Evolutionary conservation across 2,329 filamentous ascomycete species (phyloP).

Genomic region (Aspergillus tamarii): DNA sequence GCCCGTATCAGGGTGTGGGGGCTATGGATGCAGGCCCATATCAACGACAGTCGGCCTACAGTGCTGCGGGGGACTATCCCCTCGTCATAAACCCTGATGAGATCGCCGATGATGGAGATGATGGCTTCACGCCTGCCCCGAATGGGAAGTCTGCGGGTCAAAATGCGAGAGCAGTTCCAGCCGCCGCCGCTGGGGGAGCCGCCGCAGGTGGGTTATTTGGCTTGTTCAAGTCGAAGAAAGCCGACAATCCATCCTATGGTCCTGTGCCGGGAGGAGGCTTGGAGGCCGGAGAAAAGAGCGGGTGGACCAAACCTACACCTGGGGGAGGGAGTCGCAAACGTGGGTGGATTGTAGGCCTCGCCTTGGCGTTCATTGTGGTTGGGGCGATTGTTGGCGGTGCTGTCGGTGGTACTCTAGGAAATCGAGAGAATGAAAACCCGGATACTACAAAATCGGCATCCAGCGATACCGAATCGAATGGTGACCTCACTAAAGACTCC

Average conservation of each 20-base stretch:
- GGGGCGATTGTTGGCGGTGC: slow-evolving; percentile 74
- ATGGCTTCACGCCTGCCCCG: slow-evolving; percentile 65
- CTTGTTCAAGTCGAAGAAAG: slow-evolving; percentile 46
- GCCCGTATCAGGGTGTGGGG: slow-evolving; percentile 34
- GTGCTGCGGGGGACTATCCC: slow-evolving; percentile 52
- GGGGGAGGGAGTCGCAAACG: slow-evolving; percentile 66
- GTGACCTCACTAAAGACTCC: slow-evolving; percentile 74
- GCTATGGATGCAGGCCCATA: slow-evolving; percentile 67
- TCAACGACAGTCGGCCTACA: slow-evolving; percentile 59
- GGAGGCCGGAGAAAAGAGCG: slow-evolving; percentile 62
- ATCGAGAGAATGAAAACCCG: slow-evolving; percentile 48
- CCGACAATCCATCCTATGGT: slow-evolving; percentile 57
- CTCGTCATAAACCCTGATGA: slow-evolving; percentile 72
- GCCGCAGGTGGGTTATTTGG: slow-evolving; percentile 46
- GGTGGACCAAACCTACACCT: slow-evolving; percentile 62
- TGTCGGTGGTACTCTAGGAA: slow-evolving; percentile 71
- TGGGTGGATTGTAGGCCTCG: slow-evolving; percentile 69
- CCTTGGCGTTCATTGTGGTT: slow-evolving; percentile 67
- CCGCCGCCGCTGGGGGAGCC: slow-evolving; percentile 48
- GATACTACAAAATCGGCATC: slow-evolving; percentile 55
- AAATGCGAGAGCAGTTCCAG: slow-evolving; percentile 40
- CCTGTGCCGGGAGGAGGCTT: slow-evolving; percentile 50
- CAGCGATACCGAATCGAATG: slow-evolving; percentile 64
- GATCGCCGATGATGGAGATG: slow-evolving; percentile 86
- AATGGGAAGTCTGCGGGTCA: slow-evolving; percentile 12